A percentile compares a stretch with the other conserved stretches of the same genome.
These are phyloP conservation scores for Penicillium fimorum DNA, from an alignment of 495 filamentous ascomycete species.

Conservation along the genomic window DNA sequence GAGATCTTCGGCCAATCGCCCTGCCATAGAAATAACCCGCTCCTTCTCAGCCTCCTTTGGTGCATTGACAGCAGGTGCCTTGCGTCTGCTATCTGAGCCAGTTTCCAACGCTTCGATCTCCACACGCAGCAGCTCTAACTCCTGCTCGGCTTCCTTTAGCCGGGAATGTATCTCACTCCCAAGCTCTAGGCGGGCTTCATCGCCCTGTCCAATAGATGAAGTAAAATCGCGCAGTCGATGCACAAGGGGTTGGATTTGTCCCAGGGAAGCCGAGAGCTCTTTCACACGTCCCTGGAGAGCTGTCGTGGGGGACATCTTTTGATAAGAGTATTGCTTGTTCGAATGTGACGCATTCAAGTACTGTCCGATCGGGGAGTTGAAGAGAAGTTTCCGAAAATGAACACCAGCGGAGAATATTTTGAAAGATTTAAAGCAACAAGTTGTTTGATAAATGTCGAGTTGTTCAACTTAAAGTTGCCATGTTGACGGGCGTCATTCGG, in stretches of 20 bases:
- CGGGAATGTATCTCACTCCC: slow-evolving; percentile 76
- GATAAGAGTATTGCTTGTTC: slow-evolving; percentile 2
- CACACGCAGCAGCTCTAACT: slow-evolving; percentile 76
- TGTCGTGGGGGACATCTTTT: slow-evolving; percentile 54
- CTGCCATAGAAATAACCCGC: slow-evolving; percentile 60
- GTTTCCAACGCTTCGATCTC: slow-evolving; percentile 68
- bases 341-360: background rate
- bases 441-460: background rate
- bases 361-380: background rate
- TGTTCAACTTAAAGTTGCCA: slow-evolving; percentile 15
- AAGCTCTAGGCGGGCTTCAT: slow-evolving; percentile 73
- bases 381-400: background rate
- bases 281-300: slow-evolving; percentile 64
- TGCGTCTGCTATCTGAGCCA: slow-evolving; percentile 39
- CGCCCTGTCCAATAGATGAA: slow-evolving; percentile 57
- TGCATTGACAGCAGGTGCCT: slow-evolving; percentile 33
- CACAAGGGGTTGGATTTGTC: slow-evolving; percentile 70
- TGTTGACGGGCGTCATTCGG: slow-evolving; percentile 20
- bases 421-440: background rate
- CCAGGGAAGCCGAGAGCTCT: slow-evolving; percentile 65
- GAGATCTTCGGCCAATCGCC: slow-evolving; percentile 64
- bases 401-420: background rate
- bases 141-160: slow-evolving; percentile 81
- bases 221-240: slow-evolving; percentile 68
- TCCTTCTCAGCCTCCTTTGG: slow-evolving; percentile 56